These are phyloP conservation scores for Melampsora americana DNA, from an alignment of 1,284 basidiomycete genomes.

Conservation along the genomic window DNA sequence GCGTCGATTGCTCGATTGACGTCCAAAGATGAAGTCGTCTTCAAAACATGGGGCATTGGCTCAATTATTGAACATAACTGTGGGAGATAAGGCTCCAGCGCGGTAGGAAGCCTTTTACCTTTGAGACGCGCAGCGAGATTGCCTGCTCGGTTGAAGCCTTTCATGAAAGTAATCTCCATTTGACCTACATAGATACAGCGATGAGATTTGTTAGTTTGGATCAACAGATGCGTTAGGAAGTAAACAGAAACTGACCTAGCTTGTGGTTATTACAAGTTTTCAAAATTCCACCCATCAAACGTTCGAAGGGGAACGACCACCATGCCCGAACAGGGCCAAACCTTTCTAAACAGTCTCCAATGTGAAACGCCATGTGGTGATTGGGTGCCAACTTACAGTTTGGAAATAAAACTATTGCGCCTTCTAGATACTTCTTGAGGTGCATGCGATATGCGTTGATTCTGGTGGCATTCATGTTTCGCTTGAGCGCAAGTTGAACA, in stretches of 20 bases:
- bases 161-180: neutral
- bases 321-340: constrained; percentile 14
- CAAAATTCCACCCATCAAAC: constrained; percentile 6
- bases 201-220: neutral
- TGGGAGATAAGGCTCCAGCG: too few relatives aligned
- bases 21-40: too few relatives aligned
- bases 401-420: constrained; percentile 5
- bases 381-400: neutral
- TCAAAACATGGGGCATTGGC: too few relatives aligned
- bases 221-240: neutral
- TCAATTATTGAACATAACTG: too few relatives aligned
- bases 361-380: constrained; percentile 15
- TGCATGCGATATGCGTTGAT: constrained; percentile 6
- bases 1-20: too few relatives aligned
- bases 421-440: neutral
- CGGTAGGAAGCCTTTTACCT: too few relatives aligned
- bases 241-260: neutral
- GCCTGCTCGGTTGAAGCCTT: neutral
- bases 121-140: too few relatives aligned
- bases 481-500: neutral
- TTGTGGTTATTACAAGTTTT: neutral
- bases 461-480: neutral
- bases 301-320: constrained; percentile 14
- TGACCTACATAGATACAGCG: neutral
- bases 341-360: constrained; percentile 8